Percentiles rank a stretch among this genome's conserved stretches.
Conservation (phyloP, 768 basidiomycete species). For the Mycena olivaceomarginata region DNA sequence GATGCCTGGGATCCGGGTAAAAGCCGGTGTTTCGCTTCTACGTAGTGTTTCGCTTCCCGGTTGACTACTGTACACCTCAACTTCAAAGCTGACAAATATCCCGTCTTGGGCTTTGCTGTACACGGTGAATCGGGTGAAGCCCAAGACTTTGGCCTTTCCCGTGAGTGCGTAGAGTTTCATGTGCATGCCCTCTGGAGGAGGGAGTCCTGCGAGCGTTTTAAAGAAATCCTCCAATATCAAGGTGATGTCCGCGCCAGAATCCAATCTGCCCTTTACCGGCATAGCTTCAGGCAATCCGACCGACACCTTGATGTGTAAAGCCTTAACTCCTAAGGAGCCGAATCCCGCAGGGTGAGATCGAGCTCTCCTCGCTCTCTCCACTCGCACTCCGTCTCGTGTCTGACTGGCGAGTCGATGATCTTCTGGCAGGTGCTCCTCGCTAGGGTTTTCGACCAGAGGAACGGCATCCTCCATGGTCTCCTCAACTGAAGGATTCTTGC, state of each 20-base stretch:
- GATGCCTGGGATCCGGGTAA: too few species aligned
- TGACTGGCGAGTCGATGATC: too few species aligned
- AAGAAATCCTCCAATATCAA: conserved; percentile 41
- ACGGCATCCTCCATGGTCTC: too few species aligned
- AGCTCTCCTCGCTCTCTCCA: not conserved
- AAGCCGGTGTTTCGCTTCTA: too few species aligned
- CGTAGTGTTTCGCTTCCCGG: too few species aligned
- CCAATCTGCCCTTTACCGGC: conserved; percentile 14
- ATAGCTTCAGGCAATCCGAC: not conserved
- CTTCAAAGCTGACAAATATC: conserved; percentile 27
- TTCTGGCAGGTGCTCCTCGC: too few species aligned
- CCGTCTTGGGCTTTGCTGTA: conserved; percentile 7
- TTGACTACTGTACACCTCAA: conserved; percentile 51
- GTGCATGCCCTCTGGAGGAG: conserved; percentile 18
- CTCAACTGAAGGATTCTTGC: too few species aligned
- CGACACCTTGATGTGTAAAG: conserved; percentile 27
- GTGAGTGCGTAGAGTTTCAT: conserved; percentile 40
- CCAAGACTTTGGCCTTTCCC: conserved; percentile 41
- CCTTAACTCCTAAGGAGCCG: conserved; percentile 10
- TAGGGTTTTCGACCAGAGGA: too few species aligned
- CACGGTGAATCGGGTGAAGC: conserved; percentile 41
- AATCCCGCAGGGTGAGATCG: not conserved
- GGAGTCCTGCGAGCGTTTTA: too few species aligned
- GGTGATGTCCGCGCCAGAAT: conserved; percentile 42
- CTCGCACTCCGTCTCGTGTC: too few species aligned